Evolutionary conservation across 2,329 filamentous ascomycete genomes (phyloP).

Genomic region (Xylariaceae sp.): DNA sequence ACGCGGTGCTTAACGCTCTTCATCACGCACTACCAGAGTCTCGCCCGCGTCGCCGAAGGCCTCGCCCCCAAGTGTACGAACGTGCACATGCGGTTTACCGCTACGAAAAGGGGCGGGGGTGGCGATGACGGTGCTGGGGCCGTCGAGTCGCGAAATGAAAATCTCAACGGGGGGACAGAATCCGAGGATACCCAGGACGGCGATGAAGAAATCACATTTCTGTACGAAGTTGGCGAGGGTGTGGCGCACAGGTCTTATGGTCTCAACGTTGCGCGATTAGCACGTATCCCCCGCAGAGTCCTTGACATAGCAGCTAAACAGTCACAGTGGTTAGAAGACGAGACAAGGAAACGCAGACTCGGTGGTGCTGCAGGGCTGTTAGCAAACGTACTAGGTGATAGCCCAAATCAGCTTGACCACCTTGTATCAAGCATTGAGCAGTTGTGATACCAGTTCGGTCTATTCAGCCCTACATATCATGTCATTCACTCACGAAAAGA

Average conservation of each 20-base stretch:
- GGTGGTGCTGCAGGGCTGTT: slow-evolving; percentile 42
- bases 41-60: slow-evolving; percentile 63
- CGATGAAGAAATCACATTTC: slow-evolving; percentile 80
- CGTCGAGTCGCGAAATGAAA: slow-evolving; percentile 16
- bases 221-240: slow-evolving; percentile 88
- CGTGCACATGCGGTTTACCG: slow-evolving; percentile 87
- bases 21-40: slow-evolving; percentile 94
- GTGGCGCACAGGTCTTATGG: slow-evolving; percentile 93
- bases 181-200: slow-evolving; percentile 37
- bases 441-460: slow-evolving; percentile 36
- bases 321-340: slow-evolving; percentile 72
- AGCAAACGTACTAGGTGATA: slow-evolving; percentile 36
- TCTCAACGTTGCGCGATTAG: slow-evolving; percentile 83
- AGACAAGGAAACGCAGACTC: slow-evolving; percentile 59
- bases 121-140: neutral
- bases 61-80: slow-evolving; percentile 67
- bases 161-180: slow-evolving; percentile 27
- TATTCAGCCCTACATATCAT: neutral
- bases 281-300: slow-evolving; percentile 69
- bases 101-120: slow-evolving; percentile 24
- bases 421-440: slow-evolving; percentile 54
- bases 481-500: neutral
- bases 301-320: slow-evolving; percentile 75
- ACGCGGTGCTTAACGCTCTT: slow-evolving; percentile 78
- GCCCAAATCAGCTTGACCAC: slow-evolving; percentile 44